Percentiles rank a stretch among this genome's conserved stretches.
Conservation (phyloP, 495 filamentous ascomycete genomes). For the Aspergillus avenaceus region DNA sequence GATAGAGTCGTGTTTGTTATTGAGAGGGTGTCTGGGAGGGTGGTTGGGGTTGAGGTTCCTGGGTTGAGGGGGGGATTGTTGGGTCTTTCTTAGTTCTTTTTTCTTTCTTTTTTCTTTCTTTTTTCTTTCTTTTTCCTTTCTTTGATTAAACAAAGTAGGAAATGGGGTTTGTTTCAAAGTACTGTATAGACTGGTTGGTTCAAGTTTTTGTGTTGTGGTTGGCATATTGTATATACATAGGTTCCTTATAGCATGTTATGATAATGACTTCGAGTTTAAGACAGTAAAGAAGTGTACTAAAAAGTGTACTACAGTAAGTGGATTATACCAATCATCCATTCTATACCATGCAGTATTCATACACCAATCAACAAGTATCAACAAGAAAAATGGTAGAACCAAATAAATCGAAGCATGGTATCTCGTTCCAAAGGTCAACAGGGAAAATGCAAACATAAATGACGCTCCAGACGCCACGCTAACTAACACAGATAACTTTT, state of each 20-base stretch:
- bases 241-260: too few species aligned
- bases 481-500: not conserved
- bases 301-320: not conserved
- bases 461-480: slow-evolving; percentile 1
- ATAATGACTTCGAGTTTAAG: too few species aligned
- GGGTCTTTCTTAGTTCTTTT: not conserved
- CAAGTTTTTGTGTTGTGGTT: too few species aligned
- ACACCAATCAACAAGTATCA: not conserved
- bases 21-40: slow-evolving; percentile 1
- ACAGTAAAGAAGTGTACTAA: too few species aligned
- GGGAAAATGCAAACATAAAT: not conserved
- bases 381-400: not conserved
- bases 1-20: slow-evolving; percentile 18
- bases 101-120: too few species aligned
- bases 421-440: not conserved
- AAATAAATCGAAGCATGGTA: not conserved
- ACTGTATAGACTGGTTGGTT: too few species aligned
- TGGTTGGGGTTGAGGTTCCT: slow-evolving; percentile 15
- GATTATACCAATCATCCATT: not conserved
- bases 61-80: slow-evolving; percentile 3
- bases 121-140: too few species aligned
- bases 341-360: not conserved
- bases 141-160: too few species aligned
- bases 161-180: too few species aligned
- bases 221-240: too few species aligned